Evolutionary conservation across 305 asterid genomes (phyloP), one percentile per base, ranked within the genome.

Genomic region (Ajuga reptans): DNA sequence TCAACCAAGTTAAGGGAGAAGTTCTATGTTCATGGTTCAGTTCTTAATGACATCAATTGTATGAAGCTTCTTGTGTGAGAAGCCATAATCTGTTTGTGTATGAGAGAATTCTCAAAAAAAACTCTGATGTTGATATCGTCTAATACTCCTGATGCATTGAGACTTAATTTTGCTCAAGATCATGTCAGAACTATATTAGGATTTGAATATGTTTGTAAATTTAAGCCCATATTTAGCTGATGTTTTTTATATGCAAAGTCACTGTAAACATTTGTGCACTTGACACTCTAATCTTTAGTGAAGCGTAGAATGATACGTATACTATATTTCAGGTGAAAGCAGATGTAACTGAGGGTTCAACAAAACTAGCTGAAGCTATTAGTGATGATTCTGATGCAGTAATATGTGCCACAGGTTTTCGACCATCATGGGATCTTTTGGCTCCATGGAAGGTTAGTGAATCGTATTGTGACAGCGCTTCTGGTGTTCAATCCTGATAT

Each of bases 371-470:
- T 17, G 91, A 90, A 57, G 94, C 87, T 66, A 86, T 93, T 60
- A 85, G 97, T 70, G 84, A 86, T 67, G 97, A 93, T 84, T 83
- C 95, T 16, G 95, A 90, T 68, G 97, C 98, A 64, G 98, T 93
- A 37, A 80, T 93, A 73, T 90, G 98, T 77, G 93, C 98, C 18
- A 88, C 98, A 3, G 98, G 98, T 46, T 92, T 86, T 77, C 83
- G 81, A 57, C 95, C 80, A 67, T 89, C 96, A 4, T 87, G 89
- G 93, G 94, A 93, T 83, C 78, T 90, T 65, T 57, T 81, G 9
- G 73, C 92, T 72, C 98, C 98, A 52, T 93, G 98, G 98, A 90
- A 90, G 95, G 97, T 92, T 55, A 45, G 73, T 61, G 6, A 42
- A 50, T 61, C 45, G 29, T 7, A 17, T 49, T 21, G 1, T 43